Evolutionary conservation across 208 protist genomes (phyloP).

Genomic region (Wallacemonas sp.): DNA sequence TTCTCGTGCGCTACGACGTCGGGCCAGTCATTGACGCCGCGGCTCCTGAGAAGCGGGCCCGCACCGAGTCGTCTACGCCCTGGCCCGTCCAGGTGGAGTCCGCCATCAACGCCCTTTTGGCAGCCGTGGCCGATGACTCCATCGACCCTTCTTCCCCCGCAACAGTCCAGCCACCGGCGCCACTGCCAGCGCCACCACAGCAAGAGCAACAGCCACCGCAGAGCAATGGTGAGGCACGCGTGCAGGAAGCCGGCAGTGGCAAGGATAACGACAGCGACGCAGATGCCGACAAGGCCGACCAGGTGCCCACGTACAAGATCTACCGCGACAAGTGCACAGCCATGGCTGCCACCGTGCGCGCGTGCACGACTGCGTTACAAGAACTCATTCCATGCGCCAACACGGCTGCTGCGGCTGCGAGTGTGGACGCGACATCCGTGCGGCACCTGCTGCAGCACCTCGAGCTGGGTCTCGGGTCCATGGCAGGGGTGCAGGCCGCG

Average conservation of each 20-base stretch:
- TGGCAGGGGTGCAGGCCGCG: conserved; percentile 26
- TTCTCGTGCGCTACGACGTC: conserved; percentile 21
- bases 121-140: conserved; percentile 18
- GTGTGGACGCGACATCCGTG: background rate
- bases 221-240: background rate
- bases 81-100: conserved; percentile 22
- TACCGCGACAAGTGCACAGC: conserved; percentile 23
- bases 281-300: background rate
- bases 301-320: conserved; percentile 24
- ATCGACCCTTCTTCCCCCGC: conserved; percentile 6
- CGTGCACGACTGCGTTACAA: conserved; percentile 18
- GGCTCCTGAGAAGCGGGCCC: conserved; percentile 32
- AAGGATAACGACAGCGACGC: conserved; percentile 14
- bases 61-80: conserved; percentile 28
- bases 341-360: conserved; percentile 14
- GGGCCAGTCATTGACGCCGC: conserved; percentile 3
- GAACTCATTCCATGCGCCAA: conserved; percentile 21
- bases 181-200: background rate
- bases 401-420: background rate
- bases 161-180: background rate
- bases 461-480: background rate
- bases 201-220: background rate
- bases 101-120: conserved; percentile 23
- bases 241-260: background rate
- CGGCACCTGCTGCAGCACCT: conserved; percentile 19